phyloP scores from a whole-genome alignment of 208 protist genomes.

The Entamoeba moshkovskii region DNA sequence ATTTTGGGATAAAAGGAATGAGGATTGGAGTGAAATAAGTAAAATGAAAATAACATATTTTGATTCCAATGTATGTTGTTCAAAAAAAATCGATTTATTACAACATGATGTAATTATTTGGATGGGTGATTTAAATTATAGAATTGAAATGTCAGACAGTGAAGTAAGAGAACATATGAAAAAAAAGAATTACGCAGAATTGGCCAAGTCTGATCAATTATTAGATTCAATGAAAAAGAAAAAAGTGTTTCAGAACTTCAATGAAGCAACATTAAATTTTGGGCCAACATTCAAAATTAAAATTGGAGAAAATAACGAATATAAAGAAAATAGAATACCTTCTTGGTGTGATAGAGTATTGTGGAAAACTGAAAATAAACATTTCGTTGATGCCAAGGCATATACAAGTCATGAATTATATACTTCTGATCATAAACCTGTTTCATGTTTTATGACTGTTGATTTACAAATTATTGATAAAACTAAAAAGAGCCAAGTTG shows the following conservation, averaged over 20 bases:
- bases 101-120: constrained; percentile 67
- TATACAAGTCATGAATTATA: not conserved
- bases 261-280: constrained; percentile 62
- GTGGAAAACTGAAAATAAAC: constrained; percentile 17
- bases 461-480: not conserved
- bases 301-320: not conserved
- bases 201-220: constrained; percentile 31
- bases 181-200: not conserved
- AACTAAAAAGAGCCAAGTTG: not conserved
- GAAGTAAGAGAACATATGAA: not conserved
- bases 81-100: not conserved
- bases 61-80: not conserved
- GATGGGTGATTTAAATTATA: constrained; percentile 79
- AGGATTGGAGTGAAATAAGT: constrained; percentile 55
- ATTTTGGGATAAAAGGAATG: constrained; percentile 54
- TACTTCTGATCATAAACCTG: constrained; percentile 30
- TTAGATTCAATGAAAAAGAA: constrained; percentile 40
- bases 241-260: constrained; percentile 37
- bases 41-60: constrained; percentile 18
- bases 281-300: constrained; percentile 55
- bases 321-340: constrained; percentile 5
- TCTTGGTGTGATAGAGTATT: constrained; percentile 34
- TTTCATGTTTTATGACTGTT: constrained; percentile 6
- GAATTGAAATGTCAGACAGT: constrained; percentile 49
- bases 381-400: not conserved